Evolutionary conservation across 2,329 filamentous ascomycete species (phyloP).

Genomic region (Diaporthe sp.): DNA sequence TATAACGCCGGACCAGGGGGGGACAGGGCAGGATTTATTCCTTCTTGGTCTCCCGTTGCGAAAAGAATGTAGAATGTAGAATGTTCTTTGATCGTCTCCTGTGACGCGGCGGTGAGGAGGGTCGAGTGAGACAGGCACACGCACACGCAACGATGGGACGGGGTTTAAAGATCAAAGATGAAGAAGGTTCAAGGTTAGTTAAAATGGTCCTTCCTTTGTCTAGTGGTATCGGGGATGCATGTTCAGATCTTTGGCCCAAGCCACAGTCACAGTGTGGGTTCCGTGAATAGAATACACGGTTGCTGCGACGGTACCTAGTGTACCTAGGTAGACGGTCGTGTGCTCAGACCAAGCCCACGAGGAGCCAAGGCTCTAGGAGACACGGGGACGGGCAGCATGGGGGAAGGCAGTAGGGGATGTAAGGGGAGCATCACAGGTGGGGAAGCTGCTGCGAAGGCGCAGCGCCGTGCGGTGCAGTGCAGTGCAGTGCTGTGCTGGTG

Average conservation of each 20-base stretch:
- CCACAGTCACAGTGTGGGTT: slow-evolving; percentile 34
- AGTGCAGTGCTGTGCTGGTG: slow-evolving; percentile 9
- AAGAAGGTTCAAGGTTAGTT: slow-evolving; percentile 16
- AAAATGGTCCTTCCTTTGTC: slow-evolving; percentile 18
- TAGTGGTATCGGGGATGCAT: slow-evolving; percentile 19
- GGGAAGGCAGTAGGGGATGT: not conserved
- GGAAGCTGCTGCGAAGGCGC: slow-evolving; percentile 8
- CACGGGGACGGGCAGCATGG: slow-evolving; percentile 5
- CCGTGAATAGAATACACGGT: slow-evolving; percentile 12
- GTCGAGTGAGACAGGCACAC: slow-evolving; percentile 2
- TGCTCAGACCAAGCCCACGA: slow-evolving; percentile 23
- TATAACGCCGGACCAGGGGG: not conserved
- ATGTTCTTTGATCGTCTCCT: not conserved
- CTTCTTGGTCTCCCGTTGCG: not conserved
- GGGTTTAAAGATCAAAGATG: not conserved
- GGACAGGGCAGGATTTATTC: slow-evolving; percentile 1
- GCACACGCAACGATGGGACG: not conserved
- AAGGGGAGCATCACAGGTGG: slow-evolving; percentile 22
- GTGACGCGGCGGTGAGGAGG: slow-evolving; percentile 27
- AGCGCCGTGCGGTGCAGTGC: not conserved
- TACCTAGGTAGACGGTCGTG: slow-evolving; percentile 20
- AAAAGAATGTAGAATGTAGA: not conserved
- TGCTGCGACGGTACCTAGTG: not conserved
- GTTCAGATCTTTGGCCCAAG: slow-evolving; percentile 21
- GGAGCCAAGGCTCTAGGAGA: slow-evolving; percentile 8